Conservation (phyloP, 768 basidiomycete species). For the Cantharellus cinnabarinus region DNA sequence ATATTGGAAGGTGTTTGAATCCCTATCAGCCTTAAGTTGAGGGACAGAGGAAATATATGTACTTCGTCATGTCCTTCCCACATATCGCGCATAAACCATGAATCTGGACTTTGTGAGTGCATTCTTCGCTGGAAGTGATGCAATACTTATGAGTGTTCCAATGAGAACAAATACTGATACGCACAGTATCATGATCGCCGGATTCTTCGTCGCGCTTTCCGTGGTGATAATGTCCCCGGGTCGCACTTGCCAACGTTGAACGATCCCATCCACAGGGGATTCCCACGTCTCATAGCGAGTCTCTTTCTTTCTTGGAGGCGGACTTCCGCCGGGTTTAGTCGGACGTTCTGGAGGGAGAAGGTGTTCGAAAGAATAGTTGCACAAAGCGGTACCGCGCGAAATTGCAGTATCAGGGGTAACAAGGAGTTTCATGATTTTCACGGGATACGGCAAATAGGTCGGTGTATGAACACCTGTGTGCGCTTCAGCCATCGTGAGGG, state of each 20-base stretch:
- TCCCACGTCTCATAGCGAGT: slow-evolving; percentile 84
- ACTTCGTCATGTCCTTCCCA: slow-evolving; percentile 90
- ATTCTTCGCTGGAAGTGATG: slow-evolving; percentile 64
- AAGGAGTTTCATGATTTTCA: slow-evolving; percentile 57
- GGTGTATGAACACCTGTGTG: background rate
- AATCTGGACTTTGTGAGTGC: slow-evolving; percentile 86
- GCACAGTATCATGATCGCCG: slow-evolving; percentile 6
- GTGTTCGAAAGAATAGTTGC: slow-evolving; percentile 69
- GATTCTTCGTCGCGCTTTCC: slow-evolving; percentile 5
- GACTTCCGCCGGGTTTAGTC: slow-evolving; percentile 18
- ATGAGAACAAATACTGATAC: background rate
- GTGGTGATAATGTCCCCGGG: slow-evolving; percentile 29
- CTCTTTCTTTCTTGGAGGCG: slow-evolving; percentile 17
- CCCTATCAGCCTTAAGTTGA: slow-evolving; percentile 3
- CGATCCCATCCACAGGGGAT: slow-evolving; percentile 56
- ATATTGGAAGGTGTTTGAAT: slow-evolving; percentile 5
- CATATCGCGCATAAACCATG: slow-evolving; percentile 85
- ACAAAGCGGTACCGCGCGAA: slow-evolving; percentile 51
- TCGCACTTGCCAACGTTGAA: slow-evolving; percentile 55
- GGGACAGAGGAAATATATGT: slow-evolving; percentile 13
- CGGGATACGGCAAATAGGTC: slow-evolving; percentile 51
- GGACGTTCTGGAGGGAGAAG: slow-evolving; percentile 22
- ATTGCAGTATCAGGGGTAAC: slow-evolving; percentile 27
- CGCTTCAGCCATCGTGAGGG: background rate
- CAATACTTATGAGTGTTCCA: background rate